These are phyloP conservation scores for Paraphoma chrysanthemicola DNA, from an alignment of 2,329 filamentous ascomycete genomes.

Conservation along the genomic window DNA sequence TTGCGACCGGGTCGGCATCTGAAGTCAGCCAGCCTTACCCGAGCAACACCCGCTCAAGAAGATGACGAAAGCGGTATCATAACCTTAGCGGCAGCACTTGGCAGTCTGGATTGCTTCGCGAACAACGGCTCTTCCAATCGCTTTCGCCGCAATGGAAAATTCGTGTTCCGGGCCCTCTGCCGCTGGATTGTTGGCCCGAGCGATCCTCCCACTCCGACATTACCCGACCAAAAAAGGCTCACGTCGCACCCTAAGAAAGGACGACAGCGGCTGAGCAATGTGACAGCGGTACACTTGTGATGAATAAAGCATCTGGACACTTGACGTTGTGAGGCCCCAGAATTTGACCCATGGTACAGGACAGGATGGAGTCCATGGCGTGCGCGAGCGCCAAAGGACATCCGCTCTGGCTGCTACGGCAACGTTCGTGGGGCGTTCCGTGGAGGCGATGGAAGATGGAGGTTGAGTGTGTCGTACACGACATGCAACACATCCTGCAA, in stretches of 20 bases:
- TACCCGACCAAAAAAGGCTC: constrained; percentile 26
- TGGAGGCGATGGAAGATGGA: constrained; percentile 5
- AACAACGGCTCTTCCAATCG: constrained; percentile 21
- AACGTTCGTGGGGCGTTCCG: constrained; percentile 17
- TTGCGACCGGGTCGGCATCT: neutral
- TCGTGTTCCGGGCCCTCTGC: constrained; percentile 18
- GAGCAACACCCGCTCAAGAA: neutral
- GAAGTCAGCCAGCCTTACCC: neutral
- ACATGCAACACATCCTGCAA: neutral
- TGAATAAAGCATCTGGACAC: constrained; percentile 31
- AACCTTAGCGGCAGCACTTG: constrained; percentile 9
- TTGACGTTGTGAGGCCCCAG: constrained; percentile 14
- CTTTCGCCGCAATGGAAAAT: constrained; percentile 22
- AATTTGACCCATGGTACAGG: constrained; percentile 17
- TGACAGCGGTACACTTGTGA: constrained; percentile 12
- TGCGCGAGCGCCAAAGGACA: constrained; percentile 18
- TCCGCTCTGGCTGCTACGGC: constrained; percentile 29
- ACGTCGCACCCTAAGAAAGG: constrained; percentile 14
- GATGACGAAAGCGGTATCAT: constrained; percentile 2
- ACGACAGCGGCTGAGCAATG: constrained; percentile 1
- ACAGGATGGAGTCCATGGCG: constrained; percentile 16
- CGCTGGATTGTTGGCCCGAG: constrained; percentile 24
- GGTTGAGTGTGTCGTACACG: constrained; percentile 1
- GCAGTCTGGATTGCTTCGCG: constrained; percentile 14
- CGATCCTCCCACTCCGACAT: constrained; percentile 18